phyloP scores from a whole-genome alignment of 176 grass and related monocot species.

The Chloris gayana region DNA sequence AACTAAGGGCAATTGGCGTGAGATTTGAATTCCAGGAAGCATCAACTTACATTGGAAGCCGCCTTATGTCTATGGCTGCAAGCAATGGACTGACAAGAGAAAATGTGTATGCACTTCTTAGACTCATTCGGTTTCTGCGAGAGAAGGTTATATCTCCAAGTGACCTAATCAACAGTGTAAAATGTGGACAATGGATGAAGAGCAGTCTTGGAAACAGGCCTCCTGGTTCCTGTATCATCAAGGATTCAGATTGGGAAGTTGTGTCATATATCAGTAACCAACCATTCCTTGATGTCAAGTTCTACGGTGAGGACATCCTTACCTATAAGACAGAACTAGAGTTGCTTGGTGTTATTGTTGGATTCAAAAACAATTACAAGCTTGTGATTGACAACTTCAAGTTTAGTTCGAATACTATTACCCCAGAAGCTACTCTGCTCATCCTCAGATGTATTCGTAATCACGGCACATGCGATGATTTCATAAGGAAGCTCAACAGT shows the following conservation, averaged over 20 bases:
- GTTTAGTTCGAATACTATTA: slow-evolving; percentile 43
- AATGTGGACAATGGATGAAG: slow-evolving; percentile 58
- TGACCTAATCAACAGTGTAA: slow-evolving; percentile 47
- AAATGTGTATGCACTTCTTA: slow-evolving; percentile 61
- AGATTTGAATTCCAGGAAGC: slow-evolving; percentile 61
- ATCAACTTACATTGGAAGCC: slow-evolving; percentile 45
- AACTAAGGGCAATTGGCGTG: slow-evolving; percentile 60
- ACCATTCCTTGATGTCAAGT: slow-evolving; percentile 61
- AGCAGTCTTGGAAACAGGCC: slow-evolving; percentile 43
- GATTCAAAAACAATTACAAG: slow-evolving; percentile 45
- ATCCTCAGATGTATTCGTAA: slow-evolving; percentile 58
- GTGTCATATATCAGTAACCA: slow-evolving; percentile 47
- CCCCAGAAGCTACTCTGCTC: slow-evolving; percentile 52
- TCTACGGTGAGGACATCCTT: slow-evolving; percentile 51
- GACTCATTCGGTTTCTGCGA: slow-evolving; percentile 61
- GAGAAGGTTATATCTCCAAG: slow-evolving; percentile 43
- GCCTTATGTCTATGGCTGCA: slow-evolving; percentile 48
- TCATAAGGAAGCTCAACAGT: slow-evolving; percentile 40
- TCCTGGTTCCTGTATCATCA: slow-evolving; percentile 47
- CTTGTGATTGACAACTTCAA: slow-evolving; percentile 61
- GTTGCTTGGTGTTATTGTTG: slow-evolving; percentile 65
- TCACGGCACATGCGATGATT: slow-evolving; percentile 13
- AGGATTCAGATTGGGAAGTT: slow-evolving; percentile 49
- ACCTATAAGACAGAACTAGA: slow-evolving; percentile 54
- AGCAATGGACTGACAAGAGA: slow-evolving; percentile 42